phyloP scores from a whole-genome alignment of 345 rosid species.

The Trapa bicornis region DNA sequence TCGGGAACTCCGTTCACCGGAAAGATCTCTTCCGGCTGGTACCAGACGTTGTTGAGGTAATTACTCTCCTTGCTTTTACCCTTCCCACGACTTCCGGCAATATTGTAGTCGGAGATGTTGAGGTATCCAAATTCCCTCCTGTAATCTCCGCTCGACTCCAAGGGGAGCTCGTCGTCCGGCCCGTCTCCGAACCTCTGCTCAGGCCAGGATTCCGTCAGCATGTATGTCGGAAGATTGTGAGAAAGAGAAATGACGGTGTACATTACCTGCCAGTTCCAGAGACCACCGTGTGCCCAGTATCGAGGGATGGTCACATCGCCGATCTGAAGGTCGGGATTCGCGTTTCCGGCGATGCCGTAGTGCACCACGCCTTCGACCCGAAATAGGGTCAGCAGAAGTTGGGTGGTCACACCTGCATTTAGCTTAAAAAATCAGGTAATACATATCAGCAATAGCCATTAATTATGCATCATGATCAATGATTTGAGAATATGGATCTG shows the following conservation, averaged over 20 bases:
- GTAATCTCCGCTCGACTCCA: constrained; percentile 60
- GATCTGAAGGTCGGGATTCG: constrained; percentile 41
- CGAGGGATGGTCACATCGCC: constrained; percentile 54
- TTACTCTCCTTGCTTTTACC: constrained; percentile 15
- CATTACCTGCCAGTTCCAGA: constrained; percentile 71
- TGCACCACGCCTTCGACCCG: constrained; percentile 55
- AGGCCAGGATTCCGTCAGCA: neutral
- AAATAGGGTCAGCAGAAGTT: constrained; percentile 40
- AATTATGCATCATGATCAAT: neutral
- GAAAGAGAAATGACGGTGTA: no score
- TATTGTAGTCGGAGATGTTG: constrained; percentile 26
- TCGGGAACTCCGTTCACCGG: constrained; percentile 56
- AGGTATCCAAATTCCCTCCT: constrained; percentile 51
- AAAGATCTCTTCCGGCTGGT: constrained; percentile 70
- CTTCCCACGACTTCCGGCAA: neutral
- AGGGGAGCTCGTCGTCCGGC: constrained; percentile 31
- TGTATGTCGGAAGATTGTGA: neutral
- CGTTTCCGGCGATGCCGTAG: constrained; percentile 70
- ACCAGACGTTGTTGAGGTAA: constrained; percentile 54
- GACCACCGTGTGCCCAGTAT: constrained; percentile 64
- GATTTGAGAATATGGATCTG: neutral
- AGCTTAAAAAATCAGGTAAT: constrained; percentile 19
- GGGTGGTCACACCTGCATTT: constrained; percentile 58
- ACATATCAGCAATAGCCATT: neutral
- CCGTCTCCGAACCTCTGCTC: constrained; percentile 52